Evolutionary conservation across 768 basidiomycete species (phyloP), one percentile per base, ranked within the genome.

Genomic region (Mycena vitilis): DNA sequence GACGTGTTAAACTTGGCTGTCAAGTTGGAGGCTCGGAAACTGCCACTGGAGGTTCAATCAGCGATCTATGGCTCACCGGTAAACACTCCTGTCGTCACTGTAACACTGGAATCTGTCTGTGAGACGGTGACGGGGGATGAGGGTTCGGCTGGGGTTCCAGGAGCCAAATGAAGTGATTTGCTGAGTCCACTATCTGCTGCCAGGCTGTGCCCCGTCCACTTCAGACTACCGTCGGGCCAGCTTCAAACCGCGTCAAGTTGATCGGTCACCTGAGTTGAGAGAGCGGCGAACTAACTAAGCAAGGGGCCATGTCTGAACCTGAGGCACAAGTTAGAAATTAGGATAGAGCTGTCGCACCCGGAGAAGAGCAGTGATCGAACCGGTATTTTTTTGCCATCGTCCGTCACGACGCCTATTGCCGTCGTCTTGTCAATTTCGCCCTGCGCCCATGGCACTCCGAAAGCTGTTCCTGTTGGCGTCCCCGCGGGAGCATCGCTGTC

Each of bases 121-220:
- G 65, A 60, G 16, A 81, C 79, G 12, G 76, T 75, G 15, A 82
- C 79, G 6, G 78, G 80, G 2, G 74, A 71, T 9, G 67, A 23
- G 4, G 81, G 79, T 51, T 82, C 81, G 12, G 73, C 67, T 1
- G 81, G 81, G 22, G 78, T 81, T 36, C 79, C 78, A 22, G 76
- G 75, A 2, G 75, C 67, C 23, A 82, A 34, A 20, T 66, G 74
- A 11, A 82, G 71, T 3, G 63, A 66, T 42, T 75, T 71, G 15
- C 68, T 37, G 34, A 75, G 76, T 5, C 75, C 73, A 12, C 70
- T 60, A 56, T 80, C 73, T 3, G 78, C 76, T 18, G 76, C 66
- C 37, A 82, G 66, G n/a, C 80, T 75, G 65, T 82, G 81, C 11
- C 80, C 81, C 4, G 80, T 81, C 81, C 81, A 82, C 69, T 82